A percentile compares a stretch with the other conserved stretches of the same genome.
Conservation (phyloP, 805 yeast species). For the Sugiyamaella marilandica region DNA sequence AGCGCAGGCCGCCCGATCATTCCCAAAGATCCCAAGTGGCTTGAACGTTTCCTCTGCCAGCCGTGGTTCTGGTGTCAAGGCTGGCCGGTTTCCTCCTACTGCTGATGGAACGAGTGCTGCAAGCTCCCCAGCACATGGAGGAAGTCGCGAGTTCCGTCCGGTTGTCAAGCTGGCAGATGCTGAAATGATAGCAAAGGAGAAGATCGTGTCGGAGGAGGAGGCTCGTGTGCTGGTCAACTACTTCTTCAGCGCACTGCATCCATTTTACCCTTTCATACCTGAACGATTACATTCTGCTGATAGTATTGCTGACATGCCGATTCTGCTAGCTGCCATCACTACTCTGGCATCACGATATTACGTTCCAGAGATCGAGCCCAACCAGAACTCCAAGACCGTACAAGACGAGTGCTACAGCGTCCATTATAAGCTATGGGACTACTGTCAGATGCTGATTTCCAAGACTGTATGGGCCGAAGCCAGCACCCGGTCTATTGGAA, state of each 20-base stretch:
- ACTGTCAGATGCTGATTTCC: conserved; percentile 74
- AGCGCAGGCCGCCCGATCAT: conserved; percentile 34
- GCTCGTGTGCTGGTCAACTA: conserved; percentile 28
- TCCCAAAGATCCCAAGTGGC: conserved; percentile 31
- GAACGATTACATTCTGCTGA: conserved; percentile 61
- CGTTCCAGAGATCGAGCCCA: conserved; percentile 31
- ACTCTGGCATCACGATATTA: conserved; percentile 80
- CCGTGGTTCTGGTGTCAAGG: background rate
- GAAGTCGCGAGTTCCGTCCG: background rate
- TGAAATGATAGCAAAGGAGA: conserved; percentile 43
- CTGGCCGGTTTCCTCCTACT: conserved; percentile 8
- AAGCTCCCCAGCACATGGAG: background rate
- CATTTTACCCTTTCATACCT: conserved; percentile 86
- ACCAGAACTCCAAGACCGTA: conserved; percentile 3
- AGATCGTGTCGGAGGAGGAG: conserved; percentile 51
- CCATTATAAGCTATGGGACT: conserved; percentile 79
- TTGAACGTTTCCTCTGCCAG: background rate
- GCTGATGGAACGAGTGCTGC: background rate
- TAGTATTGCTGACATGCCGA: conserved; percentile 70
- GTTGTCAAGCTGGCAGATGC: conserved; percentile 8
- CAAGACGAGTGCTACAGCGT: conserved; percentile 26
- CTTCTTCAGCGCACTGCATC: conserved; percentile 77
- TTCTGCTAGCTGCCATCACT: conserved; percentile 71
- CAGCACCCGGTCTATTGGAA: conserved; percentile 78
- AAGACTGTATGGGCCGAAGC: conserved; percentile 95